Conservation (phyloP, 2,329 filamentous ascomycete species). For the Beauveria sp. region DNA sequence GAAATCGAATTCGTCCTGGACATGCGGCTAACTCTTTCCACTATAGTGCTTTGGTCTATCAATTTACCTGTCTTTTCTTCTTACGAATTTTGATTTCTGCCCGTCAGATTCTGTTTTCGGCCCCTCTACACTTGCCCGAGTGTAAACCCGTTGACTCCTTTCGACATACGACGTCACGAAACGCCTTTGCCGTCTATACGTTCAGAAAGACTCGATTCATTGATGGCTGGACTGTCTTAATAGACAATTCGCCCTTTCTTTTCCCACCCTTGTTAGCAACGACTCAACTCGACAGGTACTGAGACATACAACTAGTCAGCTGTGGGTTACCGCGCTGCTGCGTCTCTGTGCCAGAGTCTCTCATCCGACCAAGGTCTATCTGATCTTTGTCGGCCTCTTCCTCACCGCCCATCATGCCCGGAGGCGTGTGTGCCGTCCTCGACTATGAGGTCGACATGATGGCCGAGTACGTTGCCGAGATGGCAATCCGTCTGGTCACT, state of each 20-base stretch:
- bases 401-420: constrained; percentile 48
- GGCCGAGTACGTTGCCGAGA: constrained; percentile 90
- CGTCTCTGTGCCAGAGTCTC: constrained; percentile 14
- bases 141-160: neutral
- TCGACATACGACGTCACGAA: neutral
- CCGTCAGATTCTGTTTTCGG: neutral
- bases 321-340: constrained; percentile 9
- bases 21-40: neutral
- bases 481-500: constrained; percentile 57
- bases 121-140: neutral
- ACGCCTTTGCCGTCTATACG: neutral
- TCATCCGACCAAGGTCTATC: constrained; percentile 30
- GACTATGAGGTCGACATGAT: constrained; percentile 96
- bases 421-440: constrained; percentile 86
- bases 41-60: constrained; percentile 4
- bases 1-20: neutral
- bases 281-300: neutral
- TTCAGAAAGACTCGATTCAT: constrained; percentile 13
- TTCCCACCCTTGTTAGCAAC: neutral
- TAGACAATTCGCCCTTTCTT: constrained; percentile 15
- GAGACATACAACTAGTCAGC: constrained; percentile 1
- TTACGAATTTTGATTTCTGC: neutral
- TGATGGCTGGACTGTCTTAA: constrained; percentile 26
- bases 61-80: neutral
- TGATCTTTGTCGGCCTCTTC: constrained; percentile 32